A percentile compares a stretch with the other conserved stretches of the same genome.
These are phyloP conservation scores for Rauvolfia tetraphylla DNA, from an alignment of 257 asterid genomes.

Conservation along the genomic window DNA sequence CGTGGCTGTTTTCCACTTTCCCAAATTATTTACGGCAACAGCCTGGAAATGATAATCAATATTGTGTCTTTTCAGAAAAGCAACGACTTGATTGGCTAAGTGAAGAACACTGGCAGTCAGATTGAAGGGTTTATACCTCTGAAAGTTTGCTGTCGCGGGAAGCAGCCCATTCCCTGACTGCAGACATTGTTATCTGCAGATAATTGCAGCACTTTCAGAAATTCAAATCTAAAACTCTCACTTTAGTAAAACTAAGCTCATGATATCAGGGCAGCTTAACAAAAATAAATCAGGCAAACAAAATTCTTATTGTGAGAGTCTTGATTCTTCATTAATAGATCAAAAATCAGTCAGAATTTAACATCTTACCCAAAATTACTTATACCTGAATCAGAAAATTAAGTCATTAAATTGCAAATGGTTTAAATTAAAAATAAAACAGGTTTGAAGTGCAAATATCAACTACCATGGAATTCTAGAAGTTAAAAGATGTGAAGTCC, in stretches of 20 bases:
- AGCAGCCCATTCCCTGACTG: constrained; percentile 99
- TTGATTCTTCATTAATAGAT: not conserved
- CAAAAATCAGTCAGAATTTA: not conserved
- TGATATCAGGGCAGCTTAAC: not conserved
- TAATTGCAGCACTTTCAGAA: constrained; percentile 1
- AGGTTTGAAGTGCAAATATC: not conserved
- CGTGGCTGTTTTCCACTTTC: constrained; percentile 97
- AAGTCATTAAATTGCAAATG: not conserved
- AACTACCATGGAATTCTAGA: not conserved
- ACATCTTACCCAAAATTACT: not conserved
- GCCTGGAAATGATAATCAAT: constrained; percentile 45
- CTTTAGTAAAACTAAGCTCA: not conserved
- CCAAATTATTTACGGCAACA: constrained; percentile 90
- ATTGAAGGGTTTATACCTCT: constrained; percentile 42
- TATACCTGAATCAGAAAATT: not conserved
- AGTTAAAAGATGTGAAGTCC: not conserved
- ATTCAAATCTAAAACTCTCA: not conserved
- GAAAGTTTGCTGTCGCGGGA: constrained; percentile 83
- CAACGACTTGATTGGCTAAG: not conserved
- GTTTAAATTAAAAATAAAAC: not conserved
- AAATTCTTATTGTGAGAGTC: not conserved
- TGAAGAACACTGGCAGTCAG: not conserved
- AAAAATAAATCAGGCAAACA: not conserved
- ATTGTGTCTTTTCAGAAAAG: not conserved
- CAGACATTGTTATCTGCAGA: constrained; percentile 95